Evolutionary conservation across 2,329 filamentous ascomycete species (phyloP).

Genomic region (Epichloe typhina): DNA sequence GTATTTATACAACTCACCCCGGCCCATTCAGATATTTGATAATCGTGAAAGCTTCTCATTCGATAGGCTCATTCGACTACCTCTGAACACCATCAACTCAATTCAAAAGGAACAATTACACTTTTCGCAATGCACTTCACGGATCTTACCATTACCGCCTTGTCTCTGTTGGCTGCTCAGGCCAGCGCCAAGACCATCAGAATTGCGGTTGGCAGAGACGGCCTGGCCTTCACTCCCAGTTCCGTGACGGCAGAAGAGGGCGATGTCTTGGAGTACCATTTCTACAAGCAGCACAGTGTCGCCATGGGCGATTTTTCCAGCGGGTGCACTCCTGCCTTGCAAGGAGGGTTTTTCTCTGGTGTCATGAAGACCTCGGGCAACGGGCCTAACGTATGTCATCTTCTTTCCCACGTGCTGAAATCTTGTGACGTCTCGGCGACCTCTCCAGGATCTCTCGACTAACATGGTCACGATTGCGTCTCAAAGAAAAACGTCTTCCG

Average conservation of each 20-base stretch:
- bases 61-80: neutral
- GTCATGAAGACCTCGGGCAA: neutral
- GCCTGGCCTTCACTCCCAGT: conserved; percentile 23
- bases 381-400: conserved; percentile 1
- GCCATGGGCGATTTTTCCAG: conserved; percentile 31
- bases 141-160: conserved; percentile 3
- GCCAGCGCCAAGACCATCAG: conserved; percentile 15
- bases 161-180: conserved; percentile 9
- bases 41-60: neutral
- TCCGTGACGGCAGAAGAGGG: conserved; percentile 26
- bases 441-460: neutral
- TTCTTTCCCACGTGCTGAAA: neutral
- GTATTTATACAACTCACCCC: neutral
- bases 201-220: conserved; percentile 30
- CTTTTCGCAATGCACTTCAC: conserved; percentile 8
- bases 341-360: conserved; percentile 8
- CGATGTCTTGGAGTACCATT: conserved; percentile 37
- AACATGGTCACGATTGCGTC: neutral
- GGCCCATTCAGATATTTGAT: neutral
- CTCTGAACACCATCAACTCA: no score
- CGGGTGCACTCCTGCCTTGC: conserved; percentile 29
- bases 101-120: no score
- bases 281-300: conserved; percentile 33
- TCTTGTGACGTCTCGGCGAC: neutral
- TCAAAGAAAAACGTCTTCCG: conserved; percentile 10